These are phyloP conservation scores for Xerocomus brunneocitrinus DNA, from an alignment of 768 basidiomycete species.

Conservation along the genomic window DNA sequence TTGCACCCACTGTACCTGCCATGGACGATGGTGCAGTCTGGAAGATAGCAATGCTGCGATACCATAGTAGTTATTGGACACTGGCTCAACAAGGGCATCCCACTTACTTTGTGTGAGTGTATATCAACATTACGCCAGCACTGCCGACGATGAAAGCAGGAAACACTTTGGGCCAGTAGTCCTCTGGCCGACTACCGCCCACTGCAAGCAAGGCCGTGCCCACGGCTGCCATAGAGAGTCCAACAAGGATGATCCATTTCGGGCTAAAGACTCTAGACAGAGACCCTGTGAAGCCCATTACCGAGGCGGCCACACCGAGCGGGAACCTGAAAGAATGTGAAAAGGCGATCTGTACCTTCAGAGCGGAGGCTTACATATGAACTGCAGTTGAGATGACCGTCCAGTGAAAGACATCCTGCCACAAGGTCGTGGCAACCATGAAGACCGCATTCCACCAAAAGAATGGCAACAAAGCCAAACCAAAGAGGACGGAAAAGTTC, in stretches of 20 bases:
- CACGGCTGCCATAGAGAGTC: slow-evolving; percentile 34
- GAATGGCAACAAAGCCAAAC: slow-evolving; percentile 36
- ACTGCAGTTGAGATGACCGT: slow-evolving; percentile 35
- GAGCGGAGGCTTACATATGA: slow-evolving; percentile 31
- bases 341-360: background rate
- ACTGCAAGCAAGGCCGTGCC: slow-evolving; percentile 41
- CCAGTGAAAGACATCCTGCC: slow-evolving; percentile 43
- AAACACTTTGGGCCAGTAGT: slow-evolving; percentile 46
- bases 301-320: slow-evolving; percentile 37
- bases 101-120: slow-evolving; percentile 46
- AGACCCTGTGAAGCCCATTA: slow-evolving; percentile 36
- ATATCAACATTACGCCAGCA: slow-evolving; percentile 42
- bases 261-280: slow-evolving; percentile 34
- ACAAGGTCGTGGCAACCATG: slow-evolving; percentile 33
- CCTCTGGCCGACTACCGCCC: slow-evolving; percentile 35
- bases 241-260: slow-evolving; percentile 46
- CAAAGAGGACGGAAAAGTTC: slow-evolving; percentile 39
- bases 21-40: slow-evolving; percentile 43
- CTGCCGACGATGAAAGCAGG: slow-evolving; percentile 49
- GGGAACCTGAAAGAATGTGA: slow-evolving; percentile 33
- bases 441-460: slow-evolving; percentile 40
- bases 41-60: slow-evolving; percentile 46
- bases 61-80: background rate
- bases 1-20: slow-evolving; percentile 51
- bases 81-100: background rate